Evolutionary conservation across 2,329 filamentous ascomycete genomes (phyloP).

Genomic region (Gaeumannomyces sp.): DNA sequence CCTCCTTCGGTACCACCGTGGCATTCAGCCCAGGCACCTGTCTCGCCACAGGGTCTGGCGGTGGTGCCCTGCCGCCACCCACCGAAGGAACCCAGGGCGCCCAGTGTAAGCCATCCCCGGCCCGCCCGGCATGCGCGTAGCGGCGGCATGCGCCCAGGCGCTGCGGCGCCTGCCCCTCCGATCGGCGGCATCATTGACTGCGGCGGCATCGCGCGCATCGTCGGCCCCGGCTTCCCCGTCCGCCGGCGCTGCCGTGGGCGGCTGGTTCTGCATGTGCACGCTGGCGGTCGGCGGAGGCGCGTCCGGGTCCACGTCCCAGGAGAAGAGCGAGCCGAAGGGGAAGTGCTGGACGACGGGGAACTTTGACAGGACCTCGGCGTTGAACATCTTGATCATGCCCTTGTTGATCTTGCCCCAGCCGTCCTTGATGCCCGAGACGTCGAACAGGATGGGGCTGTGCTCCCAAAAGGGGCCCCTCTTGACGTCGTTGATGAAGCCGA

Average conservation of each 20-base stretch:
- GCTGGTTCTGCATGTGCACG: constrained; percentile 53
- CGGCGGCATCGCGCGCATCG: background rate
- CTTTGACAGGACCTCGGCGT: constrained; percentile 91
- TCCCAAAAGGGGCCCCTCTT: constrained; percentile 97
- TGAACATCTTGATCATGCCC: constrained; percentile 99
- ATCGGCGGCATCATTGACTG: background rate
- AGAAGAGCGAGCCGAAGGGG: constrained; percentile 72
- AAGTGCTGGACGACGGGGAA: constrained; percentile 99
- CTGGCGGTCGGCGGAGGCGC: constrained; percentile 43
- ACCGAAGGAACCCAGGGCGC: constrained; percentile 15
- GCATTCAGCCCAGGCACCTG: constrained; percentile 7
- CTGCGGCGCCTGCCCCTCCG: constrained; percentile 14
- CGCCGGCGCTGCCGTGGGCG: constrained; percentile 21
- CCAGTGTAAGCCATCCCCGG: constrained; percentile 32
- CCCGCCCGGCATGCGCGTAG: constrained; percentile 19
- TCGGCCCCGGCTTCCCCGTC: constrained; percentile 1
- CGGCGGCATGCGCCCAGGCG: constrained; percentile 22
- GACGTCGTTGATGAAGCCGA: constrained; percentile 96
- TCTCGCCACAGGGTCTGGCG: constrained; percentile 11
- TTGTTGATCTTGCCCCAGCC: constrained; percentile 99
- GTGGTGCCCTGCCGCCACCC: constrained; percentile 8
- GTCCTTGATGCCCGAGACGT: constrained; percentile 83
- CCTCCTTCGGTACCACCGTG: constrained; percentile 13
- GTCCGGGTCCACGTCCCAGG: constrained; percentile 63
- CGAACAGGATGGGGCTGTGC: constrained; percentile 88